Percentiles rank a stretch among this genome's conserved stretches.
Conservation (phyloP, 2,329 filamentous ascomycete genomes). For the Huntiella savannae region DNA sequence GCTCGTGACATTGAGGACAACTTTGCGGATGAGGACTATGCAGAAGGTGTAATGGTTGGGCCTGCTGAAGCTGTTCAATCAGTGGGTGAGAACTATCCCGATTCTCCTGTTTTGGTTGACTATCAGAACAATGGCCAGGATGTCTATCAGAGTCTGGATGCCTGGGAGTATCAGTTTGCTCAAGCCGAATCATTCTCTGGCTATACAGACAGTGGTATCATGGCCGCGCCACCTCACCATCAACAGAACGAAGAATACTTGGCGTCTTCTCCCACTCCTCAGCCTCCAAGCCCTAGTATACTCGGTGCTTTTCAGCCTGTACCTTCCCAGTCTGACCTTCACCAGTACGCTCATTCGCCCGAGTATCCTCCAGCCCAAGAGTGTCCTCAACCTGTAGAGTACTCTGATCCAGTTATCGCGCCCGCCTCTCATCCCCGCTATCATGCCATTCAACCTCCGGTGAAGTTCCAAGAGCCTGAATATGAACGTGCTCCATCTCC, state of each 20-base stretch:
- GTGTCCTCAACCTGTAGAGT: not conserved
- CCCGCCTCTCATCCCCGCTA: slow-evolving; percentile 1
- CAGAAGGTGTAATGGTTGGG: not conserved
- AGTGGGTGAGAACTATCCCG: slow-evolving; percentile 1
- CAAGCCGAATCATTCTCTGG: slow-evolving; percentile 13
- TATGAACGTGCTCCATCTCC: slow-evolving; percentile 13
- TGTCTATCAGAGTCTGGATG: not conserved
- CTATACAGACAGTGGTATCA: slow-evolving; percentile 7
- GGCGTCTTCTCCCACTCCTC: not conserved
- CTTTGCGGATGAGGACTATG: slow-evolving; percentile 2
- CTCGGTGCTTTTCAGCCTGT: slow-evolving; percentile 8
- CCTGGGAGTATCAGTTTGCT: slow-evolving; percentile 2
- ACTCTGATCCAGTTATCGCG: not conserved
- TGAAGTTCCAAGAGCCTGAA: slow-evolving; percentile 10
- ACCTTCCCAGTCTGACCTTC: not conserved
- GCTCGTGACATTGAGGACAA: slow-evolving; percentile 3
- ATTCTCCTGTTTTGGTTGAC: slow-evolving; percentile 6
- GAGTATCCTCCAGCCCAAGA: not conserved
- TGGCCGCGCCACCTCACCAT: not conserved
- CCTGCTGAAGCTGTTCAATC: not conserved
- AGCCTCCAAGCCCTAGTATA: slow-evolving; percentile 1
- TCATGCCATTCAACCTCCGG: slow-evolving; percentile 4
- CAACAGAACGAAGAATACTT: too few species aligned
- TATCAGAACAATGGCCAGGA: not conserved
- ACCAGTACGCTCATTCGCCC: not conserved